Evolutionary conservation across 306 rosid genomes (phyloP).

Genomic region (Myrica gale): DNA sequence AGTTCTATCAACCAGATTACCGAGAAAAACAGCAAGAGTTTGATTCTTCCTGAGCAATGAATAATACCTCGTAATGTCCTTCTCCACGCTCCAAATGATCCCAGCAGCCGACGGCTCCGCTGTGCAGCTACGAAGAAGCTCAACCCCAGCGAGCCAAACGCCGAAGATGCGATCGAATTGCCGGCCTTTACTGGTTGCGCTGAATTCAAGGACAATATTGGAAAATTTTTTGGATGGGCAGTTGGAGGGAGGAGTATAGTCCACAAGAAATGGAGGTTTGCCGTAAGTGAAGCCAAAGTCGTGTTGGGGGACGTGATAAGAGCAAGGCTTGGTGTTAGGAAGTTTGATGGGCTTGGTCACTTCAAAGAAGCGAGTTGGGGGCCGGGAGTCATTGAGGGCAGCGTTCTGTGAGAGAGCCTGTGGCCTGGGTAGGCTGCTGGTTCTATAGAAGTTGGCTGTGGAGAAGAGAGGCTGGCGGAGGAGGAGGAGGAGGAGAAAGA

Average conservation of each 20-base stretch:
- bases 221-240: conserved; percentile 48
- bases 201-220: conserved; percentile 73
- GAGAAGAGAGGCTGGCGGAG: conserved; percentile 42
- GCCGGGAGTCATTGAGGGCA: conserved; percentile 20
- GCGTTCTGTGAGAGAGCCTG: conserved; percentile 24
- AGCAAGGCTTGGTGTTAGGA: conserved; percentile 63
- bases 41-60: conserved; percentile 54
- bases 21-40: conserved; percentile 74
- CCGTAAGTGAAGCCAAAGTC: conserved; percentile 85
- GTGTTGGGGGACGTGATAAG: conserved; percentile 54
- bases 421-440: conserved; percentile 36
- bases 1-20: conserved; percentile 55
- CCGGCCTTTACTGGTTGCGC: conserved; percentile 67
- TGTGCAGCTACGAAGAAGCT: conserved; percentile 85
- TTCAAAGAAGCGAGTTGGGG: conserved; percentile 63
- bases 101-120: conserved; percentile 80
- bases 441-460: conserved; percentile 47
- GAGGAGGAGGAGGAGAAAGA: conserved; percentile 21
- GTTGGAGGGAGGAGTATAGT: conserved; percentile 64
- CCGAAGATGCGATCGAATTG: conserved; percentile 92
- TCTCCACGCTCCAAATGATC: conserved; percentile 74
- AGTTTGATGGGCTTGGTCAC: conserved; percentile 67
- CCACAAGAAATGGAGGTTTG: conserved; percentile 58
- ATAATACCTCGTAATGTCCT: conserved; percentile 83
- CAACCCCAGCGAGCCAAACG: conserved; percentile 89